phyloP scores from a whole-genome alignment of 306 rosid genomes.

The Fragaria iinumae region DNA sequence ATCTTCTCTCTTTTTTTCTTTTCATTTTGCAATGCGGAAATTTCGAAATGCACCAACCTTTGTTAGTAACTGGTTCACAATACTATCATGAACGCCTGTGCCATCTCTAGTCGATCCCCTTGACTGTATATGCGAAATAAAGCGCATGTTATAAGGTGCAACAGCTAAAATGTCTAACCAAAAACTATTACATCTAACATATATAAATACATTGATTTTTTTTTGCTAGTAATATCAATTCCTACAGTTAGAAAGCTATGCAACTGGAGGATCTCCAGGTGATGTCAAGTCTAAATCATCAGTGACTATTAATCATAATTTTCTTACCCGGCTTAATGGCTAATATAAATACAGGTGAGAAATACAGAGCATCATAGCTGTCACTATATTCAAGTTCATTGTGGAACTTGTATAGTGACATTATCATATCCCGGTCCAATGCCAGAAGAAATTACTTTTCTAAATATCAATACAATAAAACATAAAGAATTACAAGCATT shows the following conservation, averaged over 20 bases:
- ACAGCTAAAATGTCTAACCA: background rate
- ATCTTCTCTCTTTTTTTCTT: background rate
- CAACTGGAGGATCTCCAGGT: background rate
- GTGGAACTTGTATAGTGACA: background rate
- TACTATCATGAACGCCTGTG: conserved; percentile 98
- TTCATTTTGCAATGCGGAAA: conserved; percentile 9
- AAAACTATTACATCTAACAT: background rate
- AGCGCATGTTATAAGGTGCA: conserved; percentile 14
- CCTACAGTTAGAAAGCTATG: background rate
- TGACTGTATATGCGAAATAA: conserved; percentile 52
- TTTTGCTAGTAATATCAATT: background rate
- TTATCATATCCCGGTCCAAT: background rate
- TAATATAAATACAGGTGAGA: background rate
- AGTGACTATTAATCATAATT: background rate
- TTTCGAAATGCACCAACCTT: conserved; percentile 56
- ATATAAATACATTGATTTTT: background rate
- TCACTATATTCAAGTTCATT: background rate
- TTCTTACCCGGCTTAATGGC: background rate
- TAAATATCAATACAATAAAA: background rate
- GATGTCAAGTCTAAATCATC: background rate
- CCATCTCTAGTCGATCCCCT: conserved; percentile 98
- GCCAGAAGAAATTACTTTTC: background rate
- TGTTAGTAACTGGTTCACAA: conserved; percentile 97
- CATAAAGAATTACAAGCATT: background rate
- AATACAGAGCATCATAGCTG: background rate